Evolutionary conservation across 2,329 filamentous ascomycete species (phyloP).

Genomic region (Ophiostoma piceae): DNA sequence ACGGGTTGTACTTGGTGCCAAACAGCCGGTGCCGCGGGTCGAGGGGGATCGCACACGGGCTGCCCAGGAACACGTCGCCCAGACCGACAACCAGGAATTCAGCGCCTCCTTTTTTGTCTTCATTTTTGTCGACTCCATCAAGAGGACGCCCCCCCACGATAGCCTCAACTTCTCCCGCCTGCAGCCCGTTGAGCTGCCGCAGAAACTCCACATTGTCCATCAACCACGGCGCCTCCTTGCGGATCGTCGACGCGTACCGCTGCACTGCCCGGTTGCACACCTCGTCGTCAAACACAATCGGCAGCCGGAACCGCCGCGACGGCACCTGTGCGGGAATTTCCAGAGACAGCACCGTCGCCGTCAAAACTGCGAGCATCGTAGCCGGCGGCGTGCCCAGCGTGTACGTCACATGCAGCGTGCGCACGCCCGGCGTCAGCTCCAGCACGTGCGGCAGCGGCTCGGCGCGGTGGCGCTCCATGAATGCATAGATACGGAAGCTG

Average conservation of each 20-base stretch:
- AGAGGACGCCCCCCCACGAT: slow-evolving; percentile 27
- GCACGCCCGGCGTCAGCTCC: slow-evolving; percentile 6
- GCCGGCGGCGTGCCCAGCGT: not conserved
- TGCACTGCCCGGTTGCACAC: slow-evolving; percentile 42
- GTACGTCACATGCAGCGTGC: not conserved
- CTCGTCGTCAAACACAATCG: slow-evolving; percentile 29
- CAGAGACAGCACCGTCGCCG: not conserved
- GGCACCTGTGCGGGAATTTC: slow-evolving; percentile 14
- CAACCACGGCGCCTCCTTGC: slow-evolving; percentile 52
- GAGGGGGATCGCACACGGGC: slow-evolving; percentile 25
- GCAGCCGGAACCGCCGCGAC: slow-evolving; percentile 28
- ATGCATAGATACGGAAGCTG: not conserved
- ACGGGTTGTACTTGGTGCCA: slow-evolving; percentile 35
- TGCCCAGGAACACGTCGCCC: slow-evolving; percentile 33
- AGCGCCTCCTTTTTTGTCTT: slow-evolving; percentile 22
- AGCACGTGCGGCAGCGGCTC: not conserved
- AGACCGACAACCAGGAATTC: slow-evolving; percentile 29
- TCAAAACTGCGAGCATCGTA: not conserved
- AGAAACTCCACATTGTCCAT: slow-evolving; percentile 43
- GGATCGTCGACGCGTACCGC: slow-evolving; percentile 53
- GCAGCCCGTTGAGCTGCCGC: slow-evolving; percentile 32
- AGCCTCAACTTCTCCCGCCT: slow-evolving; percentile 26
- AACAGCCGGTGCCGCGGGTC: slow-evolving; percentile 30
- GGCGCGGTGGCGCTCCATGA: not conserved
- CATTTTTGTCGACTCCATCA: too few relatives aligned